A percentile compares a stretch with the other conserved stretches of the same genome.
Evolutionary conservation across 345 rosid species (phyloP).

Genomic region (Clarkia xantiana): DNA sequence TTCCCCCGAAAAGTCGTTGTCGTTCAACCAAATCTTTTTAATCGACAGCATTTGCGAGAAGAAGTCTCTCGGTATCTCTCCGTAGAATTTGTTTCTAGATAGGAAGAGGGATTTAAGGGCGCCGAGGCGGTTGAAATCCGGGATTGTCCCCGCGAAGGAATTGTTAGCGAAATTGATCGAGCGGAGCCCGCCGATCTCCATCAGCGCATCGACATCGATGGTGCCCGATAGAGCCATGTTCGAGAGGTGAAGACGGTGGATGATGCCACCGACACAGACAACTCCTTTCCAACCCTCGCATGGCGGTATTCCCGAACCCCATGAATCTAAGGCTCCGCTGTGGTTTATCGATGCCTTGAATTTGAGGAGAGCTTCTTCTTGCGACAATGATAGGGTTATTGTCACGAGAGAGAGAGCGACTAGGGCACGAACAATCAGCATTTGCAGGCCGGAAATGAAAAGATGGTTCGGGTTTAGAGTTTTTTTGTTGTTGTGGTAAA

Average conservation of each 20-base stretch:
- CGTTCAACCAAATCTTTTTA: conserved; percentile 47
- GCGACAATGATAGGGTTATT: conserved; percentile 1
- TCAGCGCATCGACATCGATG: conserved; percentile 41
- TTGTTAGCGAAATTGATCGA: conserved; percentile 48
- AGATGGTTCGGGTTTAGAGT: no score
- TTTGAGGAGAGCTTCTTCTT: conserved; percentile 26
- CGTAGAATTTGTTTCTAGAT: conserved; percentile 49
- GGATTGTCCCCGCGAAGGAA: conserved; percentile 47
- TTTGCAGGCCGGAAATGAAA: neutral
- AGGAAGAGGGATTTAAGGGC: conserved; percentile 34
- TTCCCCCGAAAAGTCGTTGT: conserved; percentile 44
- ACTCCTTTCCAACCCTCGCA: conserved; percentile 57
- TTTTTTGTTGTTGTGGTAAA: no score
- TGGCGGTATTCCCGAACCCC: conserved; percentile 34
- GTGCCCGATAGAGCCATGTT: conserved; percentile 53
- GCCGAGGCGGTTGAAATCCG: conserved; percentile 47
- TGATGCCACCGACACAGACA: conserved; percentile 30
- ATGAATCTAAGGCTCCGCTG: conserved; percentile 34
- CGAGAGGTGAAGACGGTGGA: conserved; percentile 42
- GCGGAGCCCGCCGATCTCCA: conserved; percentile 21
- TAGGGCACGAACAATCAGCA: conserved; percentile 6
- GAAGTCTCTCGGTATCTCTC: conserved; percentile 36
- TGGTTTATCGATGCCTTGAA: conserved; percentile 42
- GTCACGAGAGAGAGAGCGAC: conserved; percentile 2
- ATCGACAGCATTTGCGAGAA: conserved; percentile 32